Base-by-base conservation (phyloP, 2,329 filamentous ascomycete species). In the Hypomyces rosellus region DNA sequence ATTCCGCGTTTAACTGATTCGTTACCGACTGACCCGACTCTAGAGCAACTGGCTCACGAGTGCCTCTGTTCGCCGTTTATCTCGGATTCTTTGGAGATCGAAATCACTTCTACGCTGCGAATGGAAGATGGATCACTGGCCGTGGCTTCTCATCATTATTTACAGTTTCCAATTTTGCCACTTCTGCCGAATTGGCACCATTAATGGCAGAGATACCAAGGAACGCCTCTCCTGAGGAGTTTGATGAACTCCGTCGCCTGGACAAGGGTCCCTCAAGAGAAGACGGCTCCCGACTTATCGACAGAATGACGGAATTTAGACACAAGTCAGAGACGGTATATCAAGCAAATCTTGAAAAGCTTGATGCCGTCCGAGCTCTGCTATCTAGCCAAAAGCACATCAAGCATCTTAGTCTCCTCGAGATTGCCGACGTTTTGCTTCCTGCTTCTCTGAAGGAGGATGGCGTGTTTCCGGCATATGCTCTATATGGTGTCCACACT, bases 401-500 rank as follows among this genome's bases (percentile, higher is more conserved):
- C 52, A 69, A 64, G 53, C 74, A 79, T 52, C 63, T 80, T 51
- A 77, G 72, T 34, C 61, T 82, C 7, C 69, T 74, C 45, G 72
- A 81, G 54, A 73, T 82, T 40, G 71, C 78, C 5, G 66, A 73
- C 15, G 58, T 67, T 16, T 57, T 80, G 16, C 65, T 78, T 11
- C 66, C 69, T 2, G 53, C 60, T 8, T 59, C 64, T 9, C 59
- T 68, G 37, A 71, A 68, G 51, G 53, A 56, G 1, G 62, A 65
- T 18, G 65, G 63, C 1, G 67, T 65, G 9, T 75, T 76, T 48
- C 67, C 74, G 1, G 56, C 74, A 1, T 60, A 73, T 25, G 74
- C 77, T 8, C 66, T 89, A 5, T 87, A 89, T 59, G 86, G 88
- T 4, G 81, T 90, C 6, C 84, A 89, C 57, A 79, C 79, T 50